Conservation (phyloP, 768 basidiomycete species). For the Suillus subaureus region DNA sequence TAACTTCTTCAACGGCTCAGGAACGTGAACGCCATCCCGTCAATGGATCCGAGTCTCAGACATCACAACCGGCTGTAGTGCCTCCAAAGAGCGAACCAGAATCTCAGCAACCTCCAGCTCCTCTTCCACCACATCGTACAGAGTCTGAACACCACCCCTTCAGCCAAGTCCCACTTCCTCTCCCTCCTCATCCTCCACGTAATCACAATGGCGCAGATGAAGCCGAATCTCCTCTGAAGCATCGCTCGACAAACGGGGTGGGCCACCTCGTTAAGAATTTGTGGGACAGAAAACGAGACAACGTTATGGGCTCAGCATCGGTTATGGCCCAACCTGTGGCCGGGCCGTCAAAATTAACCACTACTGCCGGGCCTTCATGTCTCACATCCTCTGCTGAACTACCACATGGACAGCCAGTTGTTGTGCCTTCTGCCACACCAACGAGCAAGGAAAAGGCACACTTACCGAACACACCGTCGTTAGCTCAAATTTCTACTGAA, state of each 20-base stretch:
- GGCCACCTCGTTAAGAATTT: neutral
- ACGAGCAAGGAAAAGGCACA: neutral
- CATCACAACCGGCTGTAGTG: neutral
- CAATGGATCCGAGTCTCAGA: neutral
- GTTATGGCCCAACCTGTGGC: neutral
- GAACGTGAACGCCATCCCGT: neutral
- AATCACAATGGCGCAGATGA: neutral
- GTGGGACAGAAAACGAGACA: neutral
- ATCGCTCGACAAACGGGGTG: neutral
- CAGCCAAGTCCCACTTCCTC: constrained; percentile 10
- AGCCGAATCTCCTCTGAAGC: constrained; percentile 4
- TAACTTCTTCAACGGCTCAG: neutral
- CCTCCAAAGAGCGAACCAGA: neutral
- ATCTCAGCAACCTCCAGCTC: neutral
- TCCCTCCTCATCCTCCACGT: neutral
- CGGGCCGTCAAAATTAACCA: neutral
- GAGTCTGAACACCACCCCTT: constrained; percentile 11
- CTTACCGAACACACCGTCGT: neutral
- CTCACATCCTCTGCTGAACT: too few species aligned
- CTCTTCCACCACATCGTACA: neutral
- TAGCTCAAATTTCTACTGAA: neutral
- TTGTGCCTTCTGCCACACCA: neutral
- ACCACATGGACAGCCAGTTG: neutral
- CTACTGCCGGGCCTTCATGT: neutral
- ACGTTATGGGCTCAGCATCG: neutral